phyloP scores from a whole-genome alignment of 257 asterid genomes.

The Perilla frutescens region DNA sequence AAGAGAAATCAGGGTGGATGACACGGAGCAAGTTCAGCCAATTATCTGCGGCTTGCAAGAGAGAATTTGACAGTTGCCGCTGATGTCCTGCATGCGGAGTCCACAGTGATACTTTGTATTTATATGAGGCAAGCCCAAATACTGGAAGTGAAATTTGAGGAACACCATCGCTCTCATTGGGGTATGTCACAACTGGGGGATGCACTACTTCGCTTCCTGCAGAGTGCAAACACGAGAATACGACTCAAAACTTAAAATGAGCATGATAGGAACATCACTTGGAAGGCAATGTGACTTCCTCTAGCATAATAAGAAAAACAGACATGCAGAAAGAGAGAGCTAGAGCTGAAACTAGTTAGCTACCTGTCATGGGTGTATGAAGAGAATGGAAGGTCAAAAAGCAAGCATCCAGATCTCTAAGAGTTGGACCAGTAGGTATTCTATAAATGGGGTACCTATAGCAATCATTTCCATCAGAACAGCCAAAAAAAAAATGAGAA shows the following conservation, averaged over 20 bases:
- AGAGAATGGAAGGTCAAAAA: slow-evolving; percentile 93
- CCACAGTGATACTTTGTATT: slow-evolving; percentile 78
- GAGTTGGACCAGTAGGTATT: slow-evolving; percentile 92
- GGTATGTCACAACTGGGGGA: slow-evolving; percentile 52
- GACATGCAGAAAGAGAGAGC: too few species aligned
- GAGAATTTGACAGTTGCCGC: slow-evolving; percentile 55
- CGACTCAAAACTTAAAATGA: too few species aligned
- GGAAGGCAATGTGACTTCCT: too few species aligned
- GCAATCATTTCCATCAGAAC: slow-evolving; percentile 30
- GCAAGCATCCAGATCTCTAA: slow-evolving; percentile 88
- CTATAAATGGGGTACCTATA: slow-evolving; percentile 96
- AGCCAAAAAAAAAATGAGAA: slow-evolving; percentile 12
- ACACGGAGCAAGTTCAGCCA: slow-evolving; percentile 65
- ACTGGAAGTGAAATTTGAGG: slow-evolving; percentile 71
- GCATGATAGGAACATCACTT: too few species aligned
- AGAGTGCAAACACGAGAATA: neutral
- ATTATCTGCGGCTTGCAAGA: slow-evolving; percentile 74
- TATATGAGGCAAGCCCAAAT: slow-evolving; percentile 88
- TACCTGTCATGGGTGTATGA: slow-evolving; percentile 78
- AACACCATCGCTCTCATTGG: slow-evolving; percentile 54
- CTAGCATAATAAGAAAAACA: too few species aligned
- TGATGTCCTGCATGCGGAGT: slow-evolving; percentile 60
- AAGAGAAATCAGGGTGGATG: slow-evolving; percentile 88
- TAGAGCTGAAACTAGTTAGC: too few species aligned
- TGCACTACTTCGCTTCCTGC: slow-evolving; percentile 62